Evolutionary conservation across 192 early-diverging fungal genomes (phyloP).

Genomic region (Coemansia sp.): DNA sequence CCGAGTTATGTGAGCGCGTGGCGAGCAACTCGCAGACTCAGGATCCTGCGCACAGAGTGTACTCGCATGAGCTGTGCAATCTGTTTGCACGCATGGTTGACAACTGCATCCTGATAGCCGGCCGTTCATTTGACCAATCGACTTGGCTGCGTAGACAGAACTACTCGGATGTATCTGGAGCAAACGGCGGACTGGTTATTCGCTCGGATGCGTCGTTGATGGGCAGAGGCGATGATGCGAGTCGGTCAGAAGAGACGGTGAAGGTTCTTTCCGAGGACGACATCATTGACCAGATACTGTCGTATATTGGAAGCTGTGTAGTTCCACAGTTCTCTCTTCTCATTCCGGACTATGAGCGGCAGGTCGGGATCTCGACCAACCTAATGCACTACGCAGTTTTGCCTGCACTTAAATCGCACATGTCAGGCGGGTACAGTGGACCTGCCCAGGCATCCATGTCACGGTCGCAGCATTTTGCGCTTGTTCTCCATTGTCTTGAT

Average conservation of each 20-base stretch:
- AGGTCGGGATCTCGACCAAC: conserved; percentile 63
- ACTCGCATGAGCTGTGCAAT: conserved; percentile 28
- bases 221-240: not conserved
- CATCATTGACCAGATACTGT: conserved; percentile 62
- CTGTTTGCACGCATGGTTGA: conserved; percentile 60
- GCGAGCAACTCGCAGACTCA: conserved; percentile 22
- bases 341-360: conserved; percentile 73
- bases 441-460: conserved; percentile 32
- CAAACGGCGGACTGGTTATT: conserved; percentile 13
- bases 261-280: conserved; percentile 63
- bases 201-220: conserved; percentile 1
- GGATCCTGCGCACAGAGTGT: conserved; percentile 16
- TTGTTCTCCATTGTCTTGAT: conserved; percentile 31
- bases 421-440: conserved; percentile 50
- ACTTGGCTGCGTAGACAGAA: conserved; percentile 29
- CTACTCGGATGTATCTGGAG: conserved; percentile 9
- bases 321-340: conserved; percentile 70
- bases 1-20: conserved; percentile 39
- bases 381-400: conserved; percentile 81
- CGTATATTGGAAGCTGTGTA: conserved; percentile 41
- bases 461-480: conserved; percentile 38
- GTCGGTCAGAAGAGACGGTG: not conserved
- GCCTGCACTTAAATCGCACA: conserved; percentile 65
- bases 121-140: conserved; percentile 71
- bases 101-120: conserved; percentile 72